Base-by-base conservation (phyloP, 495 filamentous ascomycete species). In the Penicillium psychrofluorescens region DNA sequence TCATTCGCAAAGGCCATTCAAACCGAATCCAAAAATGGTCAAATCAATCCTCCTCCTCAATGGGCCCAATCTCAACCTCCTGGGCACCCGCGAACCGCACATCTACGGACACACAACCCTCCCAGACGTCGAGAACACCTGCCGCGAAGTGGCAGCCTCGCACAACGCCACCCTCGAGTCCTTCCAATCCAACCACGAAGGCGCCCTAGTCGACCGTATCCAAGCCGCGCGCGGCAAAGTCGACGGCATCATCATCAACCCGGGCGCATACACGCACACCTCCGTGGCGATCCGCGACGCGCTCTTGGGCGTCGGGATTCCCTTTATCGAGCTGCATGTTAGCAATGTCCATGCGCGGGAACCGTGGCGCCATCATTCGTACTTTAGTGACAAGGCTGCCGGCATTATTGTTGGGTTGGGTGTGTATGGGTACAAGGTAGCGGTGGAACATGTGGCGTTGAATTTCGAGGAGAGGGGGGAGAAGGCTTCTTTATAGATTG, bases 21-120 rank as follows among this genome's bases (percentile, higher is more conserved):
- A 41, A 9, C 32, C 14, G 16, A 43, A n/a, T n/a, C 8, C 5
- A 40, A 61, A 49, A 51, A 65, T 65, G 64, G 54, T 38, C 22
- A 73, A 74, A 57, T 75, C 69, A 38, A 78, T 88, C 62, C 82
- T 88, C 66, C 77, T 86, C 44, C 77, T 88, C 69, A 86, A 86
- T 63, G 83, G 84, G 29, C 82, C 82, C n/a, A 87, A 88, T 64
- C 80, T 88, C 57, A 88, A 86, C 69, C 82, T 88, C 51, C 76
- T 87, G 40, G 84, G 82, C 29, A 83, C 78, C 38, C 74, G 84
- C 14, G 84, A 88, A 58, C 84, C 83, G 10, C 66, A 79, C 48
- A 75, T 87, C 55, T 85, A 85, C 67, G 84, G 83, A 54, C 63
- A 59, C 48, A 78, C 76, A 4, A 85, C 82, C 1, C 77, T 88